These are phyloP conservation scores for Talaromyces sp. DNA, from an alignment of 2,329 filamentous ascomycete species.

Conservation along the genomic window DNA sequence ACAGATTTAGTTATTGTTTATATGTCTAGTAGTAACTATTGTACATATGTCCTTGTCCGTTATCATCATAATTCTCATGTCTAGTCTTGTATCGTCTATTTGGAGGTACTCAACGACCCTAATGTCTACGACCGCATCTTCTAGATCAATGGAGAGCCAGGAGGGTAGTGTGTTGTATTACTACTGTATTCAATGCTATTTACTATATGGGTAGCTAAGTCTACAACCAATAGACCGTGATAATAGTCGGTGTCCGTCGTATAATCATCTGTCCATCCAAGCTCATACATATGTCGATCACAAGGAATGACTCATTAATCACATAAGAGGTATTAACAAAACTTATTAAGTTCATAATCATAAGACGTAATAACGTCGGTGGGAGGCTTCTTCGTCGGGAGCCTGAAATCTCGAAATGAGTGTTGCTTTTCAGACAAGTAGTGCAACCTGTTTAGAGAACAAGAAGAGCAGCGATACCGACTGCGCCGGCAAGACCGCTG, in stretches of 20 bases:
- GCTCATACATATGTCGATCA: neutral
- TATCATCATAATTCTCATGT: neutral
- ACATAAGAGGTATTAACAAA: constrained; percentile 10
- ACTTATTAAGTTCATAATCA: constrained; percentile 13
- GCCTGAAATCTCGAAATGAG: neutral
- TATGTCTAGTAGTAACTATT: neutral
- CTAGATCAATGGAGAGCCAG: neutral
- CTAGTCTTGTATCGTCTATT: neutral
- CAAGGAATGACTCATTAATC: constrained; percentile 14
- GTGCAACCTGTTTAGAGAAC: constrained; percentile 33
- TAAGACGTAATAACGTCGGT: constrained; percentile 17
- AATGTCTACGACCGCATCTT: neutral
- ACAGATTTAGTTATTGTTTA: neutral
- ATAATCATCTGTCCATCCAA: neutral
- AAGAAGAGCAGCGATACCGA: constrained; percentile 45
- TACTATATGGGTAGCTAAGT: neutral
- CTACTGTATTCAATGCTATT: neutral
- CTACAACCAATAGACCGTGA: neutral
- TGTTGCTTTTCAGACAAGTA: neutral
- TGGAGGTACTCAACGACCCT: neutral
- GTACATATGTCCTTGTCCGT: neutral
- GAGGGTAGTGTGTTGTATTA: neutral
- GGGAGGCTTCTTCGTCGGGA: neutral
- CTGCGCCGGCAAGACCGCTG: constrained; percentile 37
- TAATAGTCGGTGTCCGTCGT: neutral